These are phyloP conservation scores for Cladosporium cucumerinum DNA, from an alignment of 2,329 filamentous ascomycete genomes.

Conservation along the genomic window DNA sequence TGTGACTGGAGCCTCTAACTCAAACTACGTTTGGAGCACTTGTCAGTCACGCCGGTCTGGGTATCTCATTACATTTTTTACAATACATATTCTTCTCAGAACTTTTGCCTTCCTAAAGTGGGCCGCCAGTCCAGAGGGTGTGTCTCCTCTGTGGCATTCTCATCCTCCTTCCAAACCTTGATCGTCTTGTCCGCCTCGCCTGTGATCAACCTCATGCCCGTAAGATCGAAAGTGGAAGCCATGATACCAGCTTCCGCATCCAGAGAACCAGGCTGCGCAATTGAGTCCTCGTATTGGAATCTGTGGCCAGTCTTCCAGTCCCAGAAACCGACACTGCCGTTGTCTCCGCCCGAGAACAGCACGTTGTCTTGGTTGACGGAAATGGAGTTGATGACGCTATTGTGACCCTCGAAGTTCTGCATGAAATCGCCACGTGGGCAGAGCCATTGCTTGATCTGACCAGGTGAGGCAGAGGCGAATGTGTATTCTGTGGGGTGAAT, in stretches of 20 bases:
- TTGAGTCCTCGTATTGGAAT: slow-evolving; percentile 86
- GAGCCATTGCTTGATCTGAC: slow-evolving; percentile 99
- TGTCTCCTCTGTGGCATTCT: slow-evolving; percentile 82
- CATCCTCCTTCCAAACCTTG: slow-evolving; percentile 95
- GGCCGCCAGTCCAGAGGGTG: slow-evolving; percentile 94
- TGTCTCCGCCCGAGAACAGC: slow-evolving; percentile 90
- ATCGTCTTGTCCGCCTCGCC: slow-evolving; percentile 96
- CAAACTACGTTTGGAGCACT: too few relatives aligned
- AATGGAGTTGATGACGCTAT: slow-evolving; percentile 91
- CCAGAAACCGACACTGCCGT: slow-evolving; percentile 96
- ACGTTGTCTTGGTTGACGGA: slow-evolving; percentile 94
- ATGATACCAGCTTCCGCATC: slow-evolving; percentile 95
- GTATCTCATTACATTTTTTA: slow-evolving; percentile 11
- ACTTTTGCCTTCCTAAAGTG: slow-evolving; percentile 72
- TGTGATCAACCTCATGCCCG: slow-evolving; percentile 82
- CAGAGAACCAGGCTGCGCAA: slow-evolving; percentile 87
- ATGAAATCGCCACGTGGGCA: slow-evolving; percentile 97
- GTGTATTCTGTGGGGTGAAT: slow-evolving; percentile 92
- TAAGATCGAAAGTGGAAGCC: slow-evolving; percentile 87
- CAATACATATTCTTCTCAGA: slow-evolving; percentile 19
- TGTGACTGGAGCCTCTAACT: too few relatives aligned
- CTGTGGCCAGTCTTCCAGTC: slow-evolving; percentile 96
- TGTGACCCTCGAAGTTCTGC: slow-evolving; percentile 98
- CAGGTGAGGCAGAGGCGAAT: slow-evolving; percentile 86
- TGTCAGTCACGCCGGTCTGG: not conserved